These are phyloP conservation scores for Microdochium bolleyi DNA, from an alignment of 2,329 filamentous ascomycete genomes.

Conservation along the genomic window DNA sequence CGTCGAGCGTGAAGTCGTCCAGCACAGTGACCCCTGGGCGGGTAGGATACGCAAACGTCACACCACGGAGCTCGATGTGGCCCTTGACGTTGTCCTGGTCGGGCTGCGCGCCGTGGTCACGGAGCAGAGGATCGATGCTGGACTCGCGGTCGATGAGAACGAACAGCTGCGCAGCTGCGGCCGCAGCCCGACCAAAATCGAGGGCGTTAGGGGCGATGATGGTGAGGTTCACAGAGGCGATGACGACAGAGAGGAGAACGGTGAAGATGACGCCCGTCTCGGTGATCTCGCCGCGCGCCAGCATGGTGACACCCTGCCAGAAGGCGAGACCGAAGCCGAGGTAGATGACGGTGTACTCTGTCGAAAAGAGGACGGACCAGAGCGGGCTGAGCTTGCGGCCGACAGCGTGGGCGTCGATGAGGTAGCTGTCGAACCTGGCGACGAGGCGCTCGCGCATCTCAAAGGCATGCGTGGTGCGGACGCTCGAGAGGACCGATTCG, in stretches of 20 bases:
- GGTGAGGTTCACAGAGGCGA: constrained; percentile 26
- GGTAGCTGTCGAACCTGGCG: constrained; percentile 27
- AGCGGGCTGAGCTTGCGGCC: constrained; percentile 29
- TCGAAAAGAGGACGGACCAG: constrained; percentile 28
- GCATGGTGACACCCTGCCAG: constrained; percentile 34
- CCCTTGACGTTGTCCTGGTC: constrained; percentile 15
- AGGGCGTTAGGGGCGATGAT: constrained; percentile 26
- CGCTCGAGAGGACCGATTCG: constrained; percentile 26
- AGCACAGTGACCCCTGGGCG: constrained; percentile 32
- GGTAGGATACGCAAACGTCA: constrained; percentile 37
- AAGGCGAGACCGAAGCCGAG: constrained; percentile 33
- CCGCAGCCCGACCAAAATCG: constrained; percentile 27
- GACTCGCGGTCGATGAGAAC: constrained; percentile 27
- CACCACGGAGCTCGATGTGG: constrained; percentile 26
- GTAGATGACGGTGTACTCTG: constrained; percentile 31
- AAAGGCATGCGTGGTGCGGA: constrained; percentile 34
- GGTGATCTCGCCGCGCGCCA: constrained; percentile 25
- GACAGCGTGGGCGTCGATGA: constrained; percentile 24
- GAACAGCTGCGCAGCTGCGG: constrained; percentile 26
- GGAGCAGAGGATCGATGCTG: constrained; percentile 25
- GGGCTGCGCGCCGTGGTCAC: constrained; percentile 19
- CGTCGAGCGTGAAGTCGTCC: constrained; percentile 28
- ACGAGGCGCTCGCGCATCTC: constrained; percentile 28
- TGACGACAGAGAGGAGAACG: constrained; percentile 28
- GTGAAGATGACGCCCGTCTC: constrained; percentile 29